phyloP scores from a whole-genome alignment of 2,329 filamentous ascomycete species.

The Talaromyces sp. region DNA sequence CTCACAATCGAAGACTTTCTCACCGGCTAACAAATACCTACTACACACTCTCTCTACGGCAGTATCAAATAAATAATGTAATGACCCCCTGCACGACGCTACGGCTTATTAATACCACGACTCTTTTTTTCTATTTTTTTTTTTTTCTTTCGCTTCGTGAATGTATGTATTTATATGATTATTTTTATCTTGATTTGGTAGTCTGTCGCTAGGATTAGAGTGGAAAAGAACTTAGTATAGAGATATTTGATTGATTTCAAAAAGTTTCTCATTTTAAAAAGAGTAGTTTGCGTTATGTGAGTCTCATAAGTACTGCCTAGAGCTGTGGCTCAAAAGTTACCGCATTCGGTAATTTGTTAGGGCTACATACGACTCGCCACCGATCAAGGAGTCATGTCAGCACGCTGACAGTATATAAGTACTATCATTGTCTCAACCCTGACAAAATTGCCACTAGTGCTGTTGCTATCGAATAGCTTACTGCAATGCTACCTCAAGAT shows the following conservation, averaged over 20 bases:
- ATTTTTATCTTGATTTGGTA: not conserved
- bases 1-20: slow-evolving; percentile 7
- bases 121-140: not conserved
- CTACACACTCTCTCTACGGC: not conserved
- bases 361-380: too few species aligned
- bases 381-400: not conserved
- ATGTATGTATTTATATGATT: not conserved
- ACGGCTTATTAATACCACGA: not conserved
- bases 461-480: too few species aligned
- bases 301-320: too few species aligned
- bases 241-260: too few species aligned
- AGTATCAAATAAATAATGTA: not conserved
- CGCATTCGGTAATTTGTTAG: too few species aligned
- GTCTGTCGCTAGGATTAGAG: not conserved
- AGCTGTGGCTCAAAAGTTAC: too few species aligned
- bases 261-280: not conserved
- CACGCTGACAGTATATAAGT: too few species aligned
- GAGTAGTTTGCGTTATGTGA: too few species aligned
- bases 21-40: not conserved
- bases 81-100: not conserved
- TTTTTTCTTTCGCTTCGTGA: not conserved
- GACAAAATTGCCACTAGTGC: too few species aligned
- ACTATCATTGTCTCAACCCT: too few species aligned
- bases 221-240: not conserved
- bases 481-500: too few species aligned